Conservation (phyloP, 352 stramenopile species). For the Phytophthora cryptogea region DNA sequence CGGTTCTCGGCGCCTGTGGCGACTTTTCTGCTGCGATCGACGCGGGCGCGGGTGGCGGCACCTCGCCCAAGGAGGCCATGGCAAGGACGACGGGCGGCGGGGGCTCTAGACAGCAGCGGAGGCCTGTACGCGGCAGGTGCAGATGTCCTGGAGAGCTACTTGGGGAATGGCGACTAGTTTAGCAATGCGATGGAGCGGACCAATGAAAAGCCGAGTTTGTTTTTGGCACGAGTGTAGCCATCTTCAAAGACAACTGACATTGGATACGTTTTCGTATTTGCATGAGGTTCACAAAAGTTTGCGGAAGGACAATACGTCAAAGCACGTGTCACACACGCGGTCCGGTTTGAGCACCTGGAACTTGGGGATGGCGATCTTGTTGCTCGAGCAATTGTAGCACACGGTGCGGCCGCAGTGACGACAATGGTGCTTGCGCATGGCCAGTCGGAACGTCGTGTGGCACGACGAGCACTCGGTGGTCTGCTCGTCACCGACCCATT, state of each 20-base stretch:
- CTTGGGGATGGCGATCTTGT: constrained; percentile 86
- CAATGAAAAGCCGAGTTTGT: constrained; percentile 20
- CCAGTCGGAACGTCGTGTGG: constrained; percentile 71
- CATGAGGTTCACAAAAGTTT: constrained; percentile 57
- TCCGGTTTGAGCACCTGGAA: constrained; percentile 74
- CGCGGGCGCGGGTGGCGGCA: constrained; percentile 12
- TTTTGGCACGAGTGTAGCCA: constrained; percentile 20
- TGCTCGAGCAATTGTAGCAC: constrained; percentile 87
- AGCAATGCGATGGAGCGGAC: constrained; percentile 11
- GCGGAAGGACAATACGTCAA: constrained; percentile 83
- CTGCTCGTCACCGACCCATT: constrained; percentile 76
- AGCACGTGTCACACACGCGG: constrained; percentile 86
- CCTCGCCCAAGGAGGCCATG: constrained; percentile 20
- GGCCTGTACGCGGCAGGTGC: not conserved
- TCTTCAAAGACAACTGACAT: constrained; percentile 1
- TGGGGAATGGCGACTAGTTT: not conserved
- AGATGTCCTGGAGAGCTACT: not conserved
- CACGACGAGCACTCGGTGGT: constrained; percentile 75
- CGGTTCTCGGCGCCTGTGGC: constrained; percentile 13
- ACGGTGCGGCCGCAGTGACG: constrained; percentile 82
- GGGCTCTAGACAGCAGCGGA: constrained; percentile 1
- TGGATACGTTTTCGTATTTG: not conserved
- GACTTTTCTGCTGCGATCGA: constrained; percentile 21
- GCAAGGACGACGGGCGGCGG: not conserved
- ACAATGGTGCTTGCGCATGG: constrained; percentile 87